phyloP scores from a whole-genome alignment of 768 basidiomycete species.

The Naganishia friedmannii region DNA sequence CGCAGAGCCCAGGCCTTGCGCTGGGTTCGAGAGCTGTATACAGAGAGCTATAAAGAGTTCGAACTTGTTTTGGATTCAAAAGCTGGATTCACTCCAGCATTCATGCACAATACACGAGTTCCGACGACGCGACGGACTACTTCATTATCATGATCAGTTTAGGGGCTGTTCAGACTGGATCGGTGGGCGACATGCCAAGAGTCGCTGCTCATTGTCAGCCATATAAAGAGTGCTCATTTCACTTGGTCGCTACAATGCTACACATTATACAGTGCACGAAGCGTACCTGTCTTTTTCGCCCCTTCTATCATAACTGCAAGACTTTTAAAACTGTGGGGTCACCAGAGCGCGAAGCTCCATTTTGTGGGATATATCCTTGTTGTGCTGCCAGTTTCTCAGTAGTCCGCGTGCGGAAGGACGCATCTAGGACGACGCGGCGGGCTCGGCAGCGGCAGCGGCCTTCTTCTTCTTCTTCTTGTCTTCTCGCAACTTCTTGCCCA shows the following conservation, averaged over 20 bases:
- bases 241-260: slow-evolving; percentile 20
- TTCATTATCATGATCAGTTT: too few species aligned
- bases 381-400: background rate
- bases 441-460: slow-evolving; percentile 61
- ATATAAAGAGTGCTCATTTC: slow-evolving; percentile 4
- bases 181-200: too few species aligned
- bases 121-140: too few species aligned
- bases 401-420: too few species aligned
- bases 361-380: slow-evolving; percentile 16
- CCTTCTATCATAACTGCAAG: background rate
- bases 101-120: too few species aligned
- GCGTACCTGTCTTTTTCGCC: slow-evolving; percentile 9
- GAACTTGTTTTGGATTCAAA: too few species aligned
- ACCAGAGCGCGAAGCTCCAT: background rate
- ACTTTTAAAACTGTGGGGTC: background rate
- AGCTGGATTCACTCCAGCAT: too few species aligned
- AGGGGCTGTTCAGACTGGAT: too few species aligned
- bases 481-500: slow-evolving; percentile 77
- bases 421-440: slow-evolving; percentile 46
- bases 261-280: slow-evolving; percentile 11
- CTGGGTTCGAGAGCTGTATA: too few species aligned
- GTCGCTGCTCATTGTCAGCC: background rate
- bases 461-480: slow-evolving; percentile 91
- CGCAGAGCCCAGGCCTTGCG: too few species aligned
- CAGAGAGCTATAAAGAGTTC: too few species aligned